Base-by-base conservation (phyloP, 441 rosid genomes). In the Bruguiera hainesii region DNA sequence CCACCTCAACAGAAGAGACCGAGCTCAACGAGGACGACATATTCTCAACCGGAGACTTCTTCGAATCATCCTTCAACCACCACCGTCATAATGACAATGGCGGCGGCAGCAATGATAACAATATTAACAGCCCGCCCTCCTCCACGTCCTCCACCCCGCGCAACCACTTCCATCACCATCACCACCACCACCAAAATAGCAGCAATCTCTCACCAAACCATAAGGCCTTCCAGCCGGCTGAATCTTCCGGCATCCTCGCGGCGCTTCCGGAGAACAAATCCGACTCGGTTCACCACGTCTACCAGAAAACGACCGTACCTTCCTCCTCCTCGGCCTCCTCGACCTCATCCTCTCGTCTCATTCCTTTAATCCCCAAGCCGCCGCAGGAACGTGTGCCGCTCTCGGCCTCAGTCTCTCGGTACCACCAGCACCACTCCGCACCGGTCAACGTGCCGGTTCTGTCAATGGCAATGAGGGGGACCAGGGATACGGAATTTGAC, bases 391-490 rank as follows among this genome's bases (percentile, higher is more conserved):
- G 89, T 61, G 50, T 76, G 26, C 83, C 83, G 0, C 30, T 73
- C 8, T 42, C 73, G 13, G 46, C 28, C 15, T 77, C 73, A 18
- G 68, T 68, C 33, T 21, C 69, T 10, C 78, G 76, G 65, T 82
- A 73, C 70, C 80, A 70, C 64, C 82, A 59, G 48, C 82, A 83
- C 66, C 92, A 83, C 42, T 88, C 93, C 18, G 95, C 93, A 46
- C 98, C 96, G 0, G 82, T 92, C 68, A 89, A 89, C 66, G 90
- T 92, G 70, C 95, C 98, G 2, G 68, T 78, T 50, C 64, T 82
- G 23, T 69, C 84, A 20, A 73, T 60, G 55, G 68, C 72, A 1
- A 84, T 76, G 91, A 76, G 82, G 53, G 82, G 63, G 68, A 42
- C 48, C 48, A 46, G 78, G 39, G 60, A 61, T 39, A 75, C 68